Conservation (phyloP, 2,329 filamentous ascomycete species). For the Arthrobotrys entomopaga region DNA sequence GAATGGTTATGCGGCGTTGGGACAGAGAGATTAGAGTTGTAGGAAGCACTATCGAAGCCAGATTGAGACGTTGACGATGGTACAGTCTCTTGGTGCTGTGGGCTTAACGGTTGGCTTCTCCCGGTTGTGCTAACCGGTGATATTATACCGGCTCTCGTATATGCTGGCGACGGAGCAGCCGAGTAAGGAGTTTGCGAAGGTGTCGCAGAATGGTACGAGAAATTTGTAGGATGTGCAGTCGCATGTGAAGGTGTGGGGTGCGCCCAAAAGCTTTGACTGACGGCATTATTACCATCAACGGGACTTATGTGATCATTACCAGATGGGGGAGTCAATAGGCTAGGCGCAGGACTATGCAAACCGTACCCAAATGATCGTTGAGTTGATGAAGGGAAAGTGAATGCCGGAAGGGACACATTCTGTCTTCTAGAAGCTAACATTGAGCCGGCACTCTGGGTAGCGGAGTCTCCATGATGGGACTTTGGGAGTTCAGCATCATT, state of each 20-base stretch:
- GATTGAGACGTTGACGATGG: constrained; percentile 25
- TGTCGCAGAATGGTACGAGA: constrained; percentile 37
- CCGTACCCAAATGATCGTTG: constrained; percentile 51
- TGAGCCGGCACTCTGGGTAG: constrained; percentile 15
- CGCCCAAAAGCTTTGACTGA: constrained; percentile 51
- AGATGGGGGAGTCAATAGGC: constrained; percentile 44
- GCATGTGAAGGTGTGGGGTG: constrained; percentile 30
- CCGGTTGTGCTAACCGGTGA: constrained; percentile 35
- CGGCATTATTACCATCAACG: constrained; percentile 38
- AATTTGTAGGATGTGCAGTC: constrained; percentile 14
- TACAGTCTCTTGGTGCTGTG: constrained; percentile 43
- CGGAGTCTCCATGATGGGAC: constrained; percentile 6
- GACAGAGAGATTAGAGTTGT: constrained; percentile 35
- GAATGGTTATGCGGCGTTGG: constrained; percentile 34
- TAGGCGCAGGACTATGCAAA: constrained; percentile 44
- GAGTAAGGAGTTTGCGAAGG: constrained; percentile 37
- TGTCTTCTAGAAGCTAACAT: constrained; percentile 47
- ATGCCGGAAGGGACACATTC: constrained; percentile 50
- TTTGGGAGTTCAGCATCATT: constrained; percentile 53
- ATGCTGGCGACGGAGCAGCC: constrained; percentile 26
- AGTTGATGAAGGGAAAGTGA: constrained; percentile 45
- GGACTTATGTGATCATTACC: constrained; percentile 43
- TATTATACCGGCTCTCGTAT: constrained; percentile 32
- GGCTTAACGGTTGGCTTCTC: constrained; percentile 45
- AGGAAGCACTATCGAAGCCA: constrained; percentile 33